A percentile compares a stretch with the other conserved stretches of the same genome.
phyloP scores from a whole-genome alignment of 116 monocot genomes.

The Dioscorea cayenensis region DNA sequence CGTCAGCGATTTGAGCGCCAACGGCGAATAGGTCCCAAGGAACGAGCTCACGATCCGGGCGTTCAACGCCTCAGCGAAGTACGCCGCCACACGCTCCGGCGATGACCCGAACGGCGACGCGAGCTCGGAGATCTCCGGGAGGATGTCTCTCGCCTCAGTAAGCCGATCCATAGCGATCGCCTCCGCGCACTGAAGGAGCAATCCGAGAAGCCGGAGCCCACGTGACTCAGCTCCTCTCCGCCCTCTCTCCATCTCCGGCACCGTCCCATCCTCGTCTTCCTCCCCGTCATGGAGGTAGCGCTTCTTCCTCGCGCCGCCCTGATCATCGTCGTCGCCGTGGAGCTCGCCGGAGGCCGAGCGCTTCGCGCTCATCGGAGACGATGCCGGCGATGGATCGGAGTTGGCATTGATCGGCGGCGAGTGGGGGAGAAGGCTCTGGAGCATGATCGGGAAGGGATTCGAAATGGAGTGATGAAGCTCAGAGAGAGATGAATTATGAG shows the following conservation, averaged over 20 bases:
- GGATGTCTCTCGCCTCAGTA: constrained; percentile 39
- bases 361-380: constrained; percentile 1
- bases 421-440: constrained; percentile 33
- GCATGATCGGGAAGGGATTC: constrained; percentile 22
- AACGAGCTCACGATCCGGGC: constrained; percentile 52
- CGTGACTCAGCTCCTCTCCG: constrained; percentile 23
- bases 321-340: not conserved
- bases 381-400: constrained; percentile 6
- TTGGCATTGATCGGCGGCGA: constrained; percentile 26
- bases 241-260: not conserved
- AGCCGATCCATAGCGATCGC: constrained; percentile 54
- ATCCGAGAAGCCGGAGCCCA: constrained; percentile 62
- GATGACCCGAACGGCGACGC: constrained; percentile 84
- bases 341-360: constrained; percentile 1
- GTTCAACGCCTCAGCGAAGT: constrained; percentile 79
- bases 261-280: not conserved
- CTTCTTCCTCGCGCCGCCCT: constrained; percentile 4
- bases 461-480: not conserved
- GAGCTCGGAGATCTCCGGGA: constrained; percentile 66
- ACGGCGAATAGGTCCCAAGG: constrained; percentile 51
- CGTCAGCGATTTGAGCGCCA: constrained; percentile 17
- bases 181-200: constrained; percentile 83
- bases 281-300: not conserved
- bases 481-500: not conserved
- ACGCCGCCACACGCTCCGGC: constrained; percentile 77